These are phyloP conservation scores for Porogramme epimiltina DNA, from an alignment of 1,284 basidiomycete species.

Conservation along the genomic window DNA sequence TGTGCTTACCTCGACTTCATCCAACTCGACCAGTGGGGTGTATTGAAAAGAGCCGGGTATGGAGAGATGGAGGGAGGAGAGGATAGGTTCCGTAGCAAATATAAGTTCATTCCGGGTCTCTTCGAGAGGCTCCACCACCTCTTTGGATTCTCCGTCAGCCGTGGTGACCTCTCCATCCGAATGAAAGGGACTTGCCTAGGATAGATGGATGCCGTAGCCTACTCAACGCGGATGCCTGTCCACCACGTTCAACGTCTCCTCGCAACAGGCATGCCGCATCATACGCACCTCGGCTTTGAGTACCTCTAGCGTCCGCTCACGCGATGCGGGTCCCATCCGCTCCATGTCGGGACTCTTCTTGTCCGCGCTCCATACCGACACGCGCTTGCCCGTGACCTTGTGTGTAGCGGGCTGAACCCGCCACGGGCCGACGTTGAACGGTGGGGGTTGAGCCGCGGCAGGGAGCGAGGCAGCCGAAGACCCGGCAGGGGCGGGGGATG, in stretches of 20 bases:
- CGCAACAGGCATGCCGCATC: conserved; percentile 9
- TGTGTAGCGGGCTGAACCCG: conserved; percentile 82
- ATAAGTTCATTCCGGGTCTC: conserved; percentile 87
- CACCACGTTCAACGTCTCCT: background rate
- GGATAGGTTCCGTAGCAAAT: conserved; percentile 91
- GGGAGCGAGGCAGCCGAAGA: conserved; percentile 44
- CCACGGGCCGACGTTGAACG: conserved; percentile 85
- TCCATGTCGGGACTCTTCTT: conserved; percentile 80
- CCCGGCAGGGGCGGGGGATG: conserved; percentile 60
- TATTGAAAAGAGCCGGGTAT: conserved; percentile 65
- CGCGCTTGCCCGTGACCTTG: conserved; percentile 86
- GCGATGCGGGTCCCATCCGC: conserved; percentile 58
- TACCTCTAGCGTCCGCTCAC: conserved; percentile 78
- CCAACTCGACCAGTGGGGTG: conserved; percentile 68
- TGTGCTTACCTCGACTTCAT: conserved; percentile 83
- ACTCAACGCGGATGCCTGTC: conserved; percentile 83
- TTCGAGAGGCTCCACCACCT: conserved; percentile 98
- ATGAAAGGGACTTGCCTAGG: conserved; percentile 55
- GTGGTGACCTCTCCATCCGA: background rate
- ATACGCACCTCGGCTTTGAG: conserved; percentile 83
- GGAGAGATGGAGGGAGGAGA: conserved; percentile 77
- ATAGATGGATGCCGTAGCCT: conserved; percentile 93
- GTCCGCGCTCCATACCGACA: conserved; percentile 89
- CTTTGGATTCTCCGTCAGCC: conserved; percentile 39
- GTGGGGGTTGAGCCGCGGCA: conserved; percentile 44